Evolutionary conservation across 164 flowering plant genomes (phyloP).

Genomic region (Taxillus chinensis): DNA sequence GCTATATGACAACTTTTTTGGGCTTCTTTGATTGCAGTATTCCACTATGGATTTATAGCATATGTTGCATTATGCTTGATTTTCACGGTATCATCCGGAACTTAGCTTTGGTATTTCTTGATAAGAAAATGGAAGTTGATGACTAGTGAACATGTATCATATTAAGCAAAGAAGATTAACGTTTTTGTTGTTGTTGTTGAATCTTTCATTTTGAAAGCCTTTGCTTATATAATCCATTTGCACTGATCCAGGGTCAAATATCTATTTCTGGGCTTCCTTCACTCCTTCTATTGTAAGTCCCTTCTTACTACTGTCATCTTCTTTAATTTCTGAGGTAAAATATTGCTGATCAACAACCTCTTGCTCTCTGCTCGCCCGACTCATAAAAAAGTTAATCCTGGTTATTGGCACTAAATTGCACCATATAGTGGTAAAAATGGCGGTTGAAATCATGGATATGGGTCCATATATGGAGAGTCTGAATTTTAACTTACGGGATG

Average conservation of each 20-base stretch:
- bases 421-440: constrained; percentile 68
- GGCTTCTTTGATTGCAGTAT: constrained; percentile 44
- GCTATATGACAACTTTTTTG: constrained; percentile 6
- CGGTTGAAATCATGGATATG: constrained; percentile 51
- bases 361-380: background rate
- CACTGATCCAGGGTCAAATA: constrained; percentile 46
- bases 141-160: no score
- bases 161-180: no score
- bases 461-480: constrained; percentile 20
- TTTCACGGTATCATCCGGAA: constrained; percentile 47
- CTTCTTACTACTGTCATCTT: background rate
- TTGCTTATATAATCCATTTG: background rate
- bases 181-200: background rate
- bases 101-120: no score
- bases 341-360: background rate
- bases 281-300: constrained; percentile 64
- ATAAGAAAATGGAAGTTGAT: no score
- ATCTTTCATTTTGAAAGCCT: background rate
- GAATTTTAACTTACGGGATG: constrained; percentile 66
- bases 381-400: constrained; percentile 46
- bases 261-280: constrained; percentile 84
- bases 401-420: constrained; percentile 77
- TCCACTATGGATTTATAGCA: constrained; percentile 80
- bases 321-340: no score
- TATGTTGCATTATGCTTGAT: constrained; percentile 52